Evolutionary conservation across 176 grass and related monocot genomes (phyloP), one percentile per base, ranked within the genome.

Genomic region (Ensete glaucum): DNA sequence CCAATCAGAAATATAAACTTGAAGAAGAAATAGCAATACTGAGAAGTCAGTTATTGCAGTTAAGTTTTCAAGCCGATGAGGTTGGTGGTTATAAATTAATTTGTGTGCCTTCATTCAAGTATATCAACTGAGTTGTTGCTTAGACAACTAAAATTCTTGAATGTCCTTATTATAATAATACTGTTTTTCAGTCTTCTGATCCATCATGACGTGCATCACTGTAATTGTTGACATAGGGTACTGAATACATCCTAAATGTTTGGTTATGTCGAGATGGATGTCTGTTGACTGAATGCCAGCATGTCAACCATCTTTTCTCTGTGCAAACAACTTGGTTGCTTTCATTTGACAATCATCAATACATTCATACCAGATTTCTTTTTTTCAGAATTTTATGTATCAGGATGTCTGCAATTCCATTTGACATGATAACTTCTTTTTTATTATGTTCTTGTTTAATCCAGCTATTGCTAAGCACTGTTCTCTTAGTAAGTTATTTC

Each of bases 41-140:
- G 75, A 99, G 81, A 78, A 85, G 85, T 82, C 96, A 95, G 62
- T 85, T 99, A 80, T 74, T 99, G 80, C 96, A 99, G 78, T 77
- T 95, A 69, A 91, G 96, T 66, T 1, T 99, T 62, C 91, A 99
- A 84, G 91, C 96, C 27, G 88, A 99, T 73, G 96, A 95, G 88
- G 96, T 99, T 85, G 67, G 24, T 84, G 72, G 56, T 12, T 78
- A 66, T 43, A 57, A 2, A 22, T 52, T 52, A 65, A 9, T 49
- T 64, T 66, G 55, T 77, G n/a, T 20, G 49, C 11, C 9, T 54
- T 8, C 16, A 54, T 68, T 68, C 25, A 10, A 43, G 34, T 43
- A 5, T 4, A 43, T 43, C 34, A 43, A 43, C 34, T 43, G 34
- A 43, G 34, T 43, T 17, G 15, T 43, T 69, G 14, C 15, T 50